These are phyloP conservation scores for Cystobasidiopsis lactophilus DNA, from an alignment of 768 basidiomycete species.

Conservation along the genomic window DNA sequence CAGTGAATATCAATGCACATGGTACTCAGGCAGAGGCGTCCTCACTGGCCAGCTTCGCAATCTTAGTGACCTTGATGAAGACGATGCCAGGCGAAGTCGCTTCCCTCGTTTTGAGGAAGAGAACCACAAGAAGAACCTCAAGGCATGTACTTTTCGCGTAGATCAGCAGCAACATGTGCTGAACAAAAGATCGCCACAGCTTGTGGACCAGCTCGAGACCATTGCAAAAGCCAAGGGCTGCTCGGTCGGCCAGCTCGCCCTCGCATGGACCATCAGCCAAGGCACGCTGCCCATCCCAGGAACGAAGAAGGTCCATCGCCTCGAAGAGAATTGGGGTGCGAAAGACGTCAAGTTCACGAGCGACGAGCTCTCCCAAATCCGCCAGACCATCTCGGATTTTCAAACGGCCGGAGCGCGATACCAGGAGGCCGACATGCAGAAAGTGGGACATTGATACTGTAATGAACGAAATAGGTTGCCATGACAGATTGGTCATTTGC, in stretches of 20 bases:
- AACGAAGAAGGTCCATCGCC: constrained; percentile 27
- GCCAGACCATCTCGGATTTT: constrained; percentile 26
- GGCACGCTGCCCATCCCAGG: constrained; percentile 22
- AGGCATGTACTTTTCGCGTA: no score
- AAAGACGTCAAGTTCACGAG: constrained; percentile 28
- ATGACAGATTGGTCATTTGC: no score
- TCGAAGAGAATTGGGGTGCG: constrained; percentile 30
- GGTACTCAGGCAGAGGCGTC: constrained; percentile 9
- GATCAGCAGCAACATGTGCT: neutral
- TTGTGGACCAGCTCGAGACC: constrained; percentile 22
- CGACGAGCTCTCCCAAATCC: constrained; percentile 29
- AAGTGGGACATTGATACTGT: no score
- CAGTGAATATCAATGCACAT: constrained; percentile 24
- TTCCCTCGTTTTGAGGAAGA: constrained; percentile 31
- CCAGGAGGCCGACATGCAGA: no score
- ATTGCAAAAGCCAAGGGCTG: constrained; percentile 25
- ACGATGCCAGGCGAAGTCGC: constrained; percentile 3
- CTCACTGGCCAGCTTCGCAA: constrained; percentile 19
- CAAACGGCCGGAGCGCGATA: no score
- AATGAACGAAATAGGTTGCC: no score
- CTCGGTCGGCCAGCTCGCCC: constrained; percentile 24
- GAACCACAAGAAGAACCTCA: no score
- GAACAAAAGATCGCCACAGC: no score
- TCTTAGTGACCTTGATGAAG: constrained; percentile 19
- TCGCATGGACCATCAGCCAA: constrained; percentile 26